These are phyloP conservation scores for Zasmidium cellare DNA, from an alignment of 2,329 filamentous ascomycete species.

Conservation along the genomic window DNA sequence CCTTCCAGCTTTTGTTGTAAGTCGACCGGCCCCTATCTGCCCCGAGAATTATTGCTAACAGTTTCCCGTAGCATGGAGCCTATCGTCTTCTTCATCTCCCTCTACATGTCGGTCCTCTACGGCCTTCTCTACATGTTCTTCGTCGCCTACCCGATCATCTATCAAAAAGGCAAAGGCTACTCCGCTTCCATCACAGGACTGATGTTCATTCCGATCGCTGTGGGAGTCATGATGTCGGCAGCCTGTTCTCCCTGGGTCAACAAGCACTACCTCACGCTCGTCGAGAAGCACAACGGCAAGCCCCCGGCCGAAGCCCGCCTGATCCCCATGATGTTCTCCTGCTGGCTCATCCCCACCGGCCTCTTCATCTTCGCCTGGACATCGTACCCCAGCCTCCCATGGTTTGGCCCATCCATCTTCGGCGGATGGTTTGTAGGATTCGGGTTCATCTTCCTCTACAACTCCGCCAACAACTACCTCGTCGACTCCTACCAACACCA, in stretches of 20 bases:
- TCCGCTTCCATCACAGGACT: constrained; percentile 74
- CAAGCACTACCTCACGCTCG: constrained; percentile 72
- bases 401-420: constrained; percentile 61
- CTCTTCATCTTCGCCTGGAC: constrained; percentile 70
- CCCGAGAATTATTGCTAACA: no score
- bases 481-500: constrained; percentile 70
- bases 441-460: constrained; percentile 36
- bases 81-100: constrained; percentile 78
- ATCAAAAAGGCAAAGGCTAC: constrained; percentile 77
- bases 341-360: constrained; percentile 63
- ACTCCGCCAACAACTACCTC: constrained; percentile 46
- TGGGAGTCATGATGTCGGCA: constrained; percentile 31
- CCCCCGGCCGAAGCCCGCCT: constrained; percentile 77
- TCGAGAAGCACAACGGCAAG: constrained; percentile 63
- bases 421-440: constrained; percentile 34
- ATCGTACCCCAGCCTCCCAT: constrained; percentile 65
- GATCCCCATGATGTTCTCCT: constrained; percentile 65
- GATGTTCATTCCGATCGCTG: constrained; percentile 49
- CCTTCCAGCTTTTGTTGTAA: constrained; percentile 77
- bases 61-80: constrained; percentile 56
- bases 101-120: constrained; percentile 60
- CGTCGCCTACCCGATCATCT: constrained; percentile 66
- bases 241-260: constrained; percentile 65
- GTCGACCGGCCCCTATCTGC: no score
- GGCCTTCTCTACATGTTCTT: constrained; percentile 59